phyloP scores from a whole-genome alignment of 1,284 basidiomycete genomes.

The Phylloboletellus chloephorus region DNA sequence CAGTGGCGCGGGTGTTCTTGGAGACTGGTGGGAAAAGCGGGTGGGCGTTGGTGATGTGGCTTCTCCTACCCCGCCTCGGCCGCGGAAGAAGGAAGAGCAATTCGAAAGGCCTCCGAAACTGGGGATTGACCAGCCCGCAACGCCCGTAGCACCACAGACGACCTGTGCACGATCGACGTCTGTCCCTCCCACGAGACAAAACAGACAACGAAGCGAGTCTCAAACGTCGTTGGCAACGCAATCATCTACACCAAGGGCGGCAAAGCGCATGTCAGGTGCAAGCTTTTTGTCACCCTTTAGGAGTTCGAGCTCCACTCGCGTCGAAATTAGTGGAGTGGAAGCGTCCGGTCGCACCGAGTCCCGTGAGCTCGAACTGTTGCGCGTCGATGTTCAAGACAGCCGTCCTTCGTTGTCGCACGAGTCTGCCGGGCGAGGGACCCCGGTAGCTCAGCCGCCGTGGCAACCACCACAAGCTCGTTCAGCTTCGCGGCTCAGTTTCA shows the following conservation, averaged over 20 bases:
- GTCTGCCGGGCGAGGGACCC: constrained; percentile 11
- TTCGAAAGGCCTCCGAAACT: constrained; percentile 20
- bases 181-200: constrained; percentile 1
- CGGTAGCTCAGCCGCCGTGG: constrained; percentile 10
- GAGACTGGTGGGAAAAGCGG: constrained; percentile 71
- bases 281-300: constrained; percentile 30
- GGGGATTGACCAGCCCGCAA: constrained; percentile 15
- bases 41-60: constrained; percentile 62
- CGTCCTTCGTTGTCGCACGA: constrained; percentile 25
- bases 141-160: not conserved
- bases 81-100: constrained; percentile 35
- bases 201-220: constrained; percentile 17
- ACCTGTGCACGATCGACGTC: constrained; percentile 8
- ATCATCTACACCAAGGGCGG: constrained; percentile 17
- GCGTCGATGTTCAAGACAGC: constrained; percentile 22
- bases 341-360: constrained; percentile 15
- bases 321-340: constrained; percentile 15
- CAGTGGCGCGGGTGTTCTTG: constrained; percentile 47
- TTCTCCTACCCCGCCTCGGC: constrained; percentile 17
- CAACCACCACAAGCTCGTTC: constrained; percentile 14
- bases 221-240: constrained; percentile 25
- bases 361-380: constrained; percentile 22
- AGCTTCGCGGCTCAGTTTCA: constrained; percentile 19
- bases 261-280: constrained; percentile 22
- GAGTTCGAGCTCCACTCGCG: constrained; percentile 13